Base-by-base conservation (phyloP, 306 rosid species). In the Rosa rugosa region DNA sequence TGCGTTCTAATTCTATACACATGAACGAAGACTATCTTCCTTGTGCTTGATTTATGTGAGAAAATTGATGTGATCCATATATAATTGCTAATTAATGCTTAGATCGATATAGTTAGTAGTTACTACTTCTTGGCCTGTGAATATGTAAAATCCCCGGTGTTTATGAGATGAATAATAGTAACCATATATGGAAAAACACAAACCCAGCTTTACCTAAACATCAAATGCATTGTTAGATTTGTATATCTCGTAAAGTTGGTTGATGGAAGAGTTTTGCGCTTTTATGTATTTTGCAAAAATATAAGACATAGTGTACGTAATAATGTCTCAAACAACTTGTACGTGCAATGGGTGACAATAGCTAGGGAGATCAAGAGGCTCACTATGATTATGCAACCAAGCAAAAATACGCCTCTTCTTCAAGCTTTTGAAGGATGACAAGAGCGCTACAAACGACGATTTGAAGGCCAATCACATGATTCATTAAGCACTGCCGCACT, bases 1-100 rank as follows among this genome's bases (percentile, higher is more conserved):
- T 68, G 27, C 76, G 34, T 51, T 53, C 65, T 16, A 65, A 36
- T 7, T 40, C 45, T 18, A 5, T 72, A n/a, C 76, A 12, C 65
- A 23, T 45, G 27, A 44, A 20, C 18, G 62, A 80, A 42, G 75
- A 73, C 44, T 73, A 18, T 57, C 75, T 53, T 73, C 83, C 71
- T 56, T 83, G 83, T 67, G 72, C 53, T 11, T 80, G 25, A 63
- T 34, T 64, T 31, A 70, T 38, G 11, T 65, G 25, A 17, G 16
- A 67, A 20, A 57, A 5, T 22, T 42, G n/a, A 65, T 71, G 62
- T 45, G 64, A 79, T 79, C 59, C 71, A 66, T 66, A 3, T 36
- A 31, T 65, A n/a, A n/a, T n/a, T n/a, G n/a, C n/a, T n/a, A 65
- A 2, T 31, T 31, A 31, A 34, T 6, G 46, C 25, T 38, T 66